Base-by-base conservation (phyloP, 768 basidiomycete genomes). In the Mycena capillaripes region DNA sequence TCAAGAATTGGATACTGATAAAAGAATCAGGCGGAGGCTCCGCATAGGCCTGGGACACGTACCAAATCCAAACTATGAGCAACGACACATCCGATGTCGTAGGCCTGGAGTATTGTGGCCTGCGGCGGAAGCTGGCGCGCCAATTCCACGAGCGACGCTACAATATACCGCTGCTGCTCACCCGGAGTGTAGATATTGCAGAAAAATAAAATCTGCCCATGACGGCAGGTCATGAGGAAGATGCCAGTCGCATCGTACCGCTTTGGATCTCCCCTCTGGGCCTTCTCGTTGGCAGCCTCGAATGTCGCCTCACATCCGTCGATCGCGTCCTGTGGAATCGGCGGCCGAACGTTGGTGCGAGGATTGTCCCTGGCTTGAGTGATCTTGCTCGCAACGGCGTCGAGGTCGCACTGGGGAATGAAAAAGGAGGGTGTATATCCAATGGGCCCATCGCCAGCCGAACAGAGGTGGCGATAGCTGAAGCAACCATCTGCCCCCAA, bases 141-240 rank as follows among this genome's bases (percentile, higher is more conserved):
- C n/a, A n/a, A n/a, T n/a, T n/a, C n/a, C n/a, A n/a, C n/a, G n/a
- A n/a, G n/a, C n/a, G n/a, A n/a, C n/a, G n/a, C n/a, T n/a, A n/a
- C n/a, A n/a, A n/a, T n/a, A n/a, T n/a, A n/a, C n/a, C n/a, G n/a
- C n/a, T n/a, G n/a, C n/a, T n/a, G n/a, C n/a, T n/a, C n/a, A n/a
- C n/a, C 82, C 21, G 83, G 77, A 1, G 82, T 77, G 66, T 82
- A 79, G n/a, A 87, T 84, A 61, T 88, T 86, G 25, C 81, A 80
- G 6, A 85, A 66, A 30, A 42, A 42, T 7, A 42, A 16, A 17
- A 42, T 19, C 42, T 42, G 42, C 42, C 42, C 42, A 42, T 42
- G 84, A 0, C 78, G 69, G 68, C 84, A 86, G 0, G 84, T 81
- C 0, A 86, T 73, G 0, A 80, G 80, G 82, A 86, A 85, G 34